These are phyloP conservation scores for Vitis amurensis DNA, from an alignment of 164 flowering plant genomes.

Conservation along the genomic window DNA sequence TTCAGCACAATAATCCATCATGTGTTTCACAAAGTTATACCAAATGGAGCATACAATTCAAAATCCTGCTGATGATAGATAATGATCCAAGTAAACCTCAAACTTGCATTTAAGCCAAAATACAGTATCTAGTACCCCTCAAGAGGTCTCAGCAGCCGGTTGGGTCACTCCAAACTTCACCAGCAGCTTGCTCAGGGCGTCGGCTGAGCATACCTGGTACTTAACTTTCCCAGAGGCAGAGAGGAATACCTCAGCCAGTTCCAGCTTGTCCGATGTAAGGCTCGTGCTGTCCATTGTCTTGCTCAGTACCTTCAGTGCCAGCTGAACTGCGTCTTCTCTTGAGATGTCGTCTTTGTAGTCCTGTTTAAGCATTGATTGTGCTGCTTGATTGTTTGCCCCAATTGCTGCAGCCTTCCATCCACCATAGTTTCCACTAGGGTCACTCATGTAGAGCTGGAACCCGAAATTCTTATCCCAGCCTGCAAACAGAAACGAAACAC, in stretches of 20 bases:
- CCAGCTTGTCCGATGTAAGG: slow-evolving; percentile 66
- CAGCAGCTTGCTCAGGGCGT: slow-evolving; percentile 45
- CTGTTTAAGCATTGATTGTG: slow-evolving; percentile 62
- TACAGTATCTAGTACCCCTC: too few species aligned
- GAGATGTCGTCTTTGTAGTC: slow-evolving; percentile 60
- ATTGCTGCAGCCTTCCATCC: slow-evolving; percentile 73
- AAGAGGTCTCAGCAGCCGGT: slow-evolving; percentile 39
- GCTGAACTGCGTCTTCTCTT: slow-evolving; percentile 55
- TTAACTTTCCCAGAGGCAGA: slow-evolving; percentile 50
- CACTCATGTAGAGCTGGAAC: slow-evolving; percentile 71
- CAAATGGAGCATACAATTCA: too few species aligned
- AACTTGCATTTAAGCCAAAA: too few species aligned
- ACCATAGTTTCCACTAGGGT: slow-evolving; percentile 67
- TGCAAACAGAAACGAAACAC: slow-evolving; percentile 63
- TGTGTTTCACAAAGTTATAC: too few species aligned
- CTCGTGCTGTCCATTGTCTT: slow-evolving; percentile 78
- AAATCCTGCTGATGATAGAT: too few species aligned
- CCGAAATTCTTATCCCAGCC: slow-evolving; percentile 67
- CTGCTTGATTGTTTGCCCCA: slow-evolving; percentile 65
- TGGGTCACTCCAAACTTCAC: slow-evolving; percentile 56
- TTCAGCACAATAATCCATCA: too few species aligned
- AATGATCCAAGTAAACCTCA: too few species aligned
- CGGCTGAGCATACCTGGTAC: slow-evolving; percentile 59
- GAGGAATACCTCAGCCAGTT: slow-evolving; percentile 53
- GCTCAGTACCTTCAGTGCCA: slow-evolving; percentile 63